Base-by-base conservation (phyloP, 2,329 filamentous ascomycete genomes). In the Sarocladium oryzae region DNA sequence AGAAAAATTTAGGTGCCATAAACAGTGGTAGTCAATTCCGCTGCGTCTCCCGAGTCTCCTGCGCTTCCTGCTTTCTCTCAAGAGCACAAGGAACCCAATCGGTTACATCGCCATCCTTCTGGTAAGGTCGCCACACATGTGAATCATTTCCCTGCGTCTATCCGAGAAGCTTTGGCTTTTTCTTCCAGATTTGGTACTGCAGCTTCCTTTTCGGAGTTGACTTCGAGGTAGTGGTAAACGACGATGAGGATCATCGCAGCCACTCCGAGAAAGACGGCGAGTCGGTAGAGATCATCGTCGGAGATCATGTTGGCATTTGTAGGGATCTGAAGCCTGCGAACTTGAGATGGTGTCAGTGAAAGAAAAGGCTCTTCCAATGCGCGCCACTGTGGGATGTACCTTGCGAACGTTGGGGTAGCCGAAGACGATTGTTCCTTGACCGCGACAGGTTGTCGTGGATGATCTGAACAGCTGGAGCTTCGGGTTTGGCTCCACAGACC, bases 171-270 rank as follows among this genome's bases (percentile, higher is more conserved):
- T 18, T 49, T 36, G 4, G 46, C 46, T 28, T 49, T 49, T 18
- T 49, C 46, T 37, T 49, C 46, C 5, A 49, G 46, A 36, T 53
- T 32, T 13, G 50, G n/a, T 8, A 52, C 51, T 4, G 55, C 51
- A 15, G 46, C 36, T 13, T 59, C 55, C 9, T 54, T 40, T 21
- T 53, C 41, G 30, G 89, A 82, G 65, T 99, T 97, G 74, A 96
- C 81, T 68, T 97, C 92, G 62, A 99, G 84, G 73, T 95, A 97
- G 70, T 97, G 90, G 72, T 99, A 97, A 24, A 95, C 72, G 26
- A 99, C 84, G 58, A 97, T 96, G 55, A 99, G 79, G 40, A 96
- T 76, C 88, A 97, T 92, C 56, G 92, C 84, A 36, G 85, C 81
- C 51, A 84, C 87, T 73, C 93, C 93, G 54, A 99, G 87, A 68